Conservation (phyloP, 352 stramenopile species). For the Phytophthora cryptogea region DNA sequence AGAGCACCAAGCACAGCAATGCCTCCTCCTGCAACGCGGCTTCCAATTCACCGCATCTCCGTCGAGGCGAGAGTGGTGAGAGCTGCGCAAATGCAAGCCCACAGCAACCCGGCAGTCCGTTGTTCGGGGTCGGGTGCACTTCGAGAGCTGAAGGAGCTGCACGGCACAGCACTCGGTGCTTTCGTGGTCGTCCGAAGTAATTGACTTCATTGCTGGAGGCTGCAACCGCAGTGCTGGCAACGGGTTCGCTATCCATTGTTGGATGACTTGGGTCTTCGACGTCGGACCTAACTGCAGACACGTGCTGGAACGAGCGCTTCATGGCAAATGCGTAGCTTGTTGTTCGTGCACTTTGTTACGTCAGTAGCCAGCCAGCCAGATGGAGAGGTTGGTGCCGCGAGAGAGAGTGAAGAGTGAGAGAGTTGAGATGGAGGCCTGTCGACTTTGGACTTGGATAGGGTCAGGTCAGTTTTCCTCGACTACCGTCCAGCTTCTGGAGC, state of each 20-base stretch:
- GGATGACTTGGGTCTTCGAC: constrained; percentile 13
- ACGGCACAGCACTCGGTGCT: constrained; percentile 26
- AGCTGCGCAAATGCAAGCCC: constrained; percentile 14
- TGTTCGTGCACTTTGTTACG: constrained; percentile 22
- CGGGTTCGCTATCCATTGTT: constrained; percentile 14
- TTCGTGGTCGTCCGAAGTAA: constrained; percentile 27
- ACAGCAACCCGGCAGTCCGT: neutral
- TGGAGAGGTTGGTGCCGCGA: constrained; percentile 37
- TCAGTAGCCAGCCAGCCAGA: constrained; percentile 34
- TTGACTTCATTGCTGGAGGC: constrained; percentile 16
- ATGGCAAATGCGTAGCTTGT: constrained; percentile 35
- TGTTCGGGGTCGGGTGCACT: constrained; percentile 2
- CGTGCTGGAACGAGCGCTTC: constrained; percentile 55
- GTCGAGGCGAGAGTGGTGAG: constrained; percentile 21
- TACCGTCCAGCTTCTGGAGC: constrained; percentile 21
- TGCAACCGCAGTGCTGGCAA: constrained; percentile 20
- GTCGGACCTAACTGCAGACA: constrained; percentile 24
- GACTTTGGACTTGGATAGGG: constrained; percentile 35
- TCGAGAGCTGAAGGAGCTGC: constrained; percentile 14
- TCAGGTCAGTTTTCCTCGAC: constrained; percentile 36
- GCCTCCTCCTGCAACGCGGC: constrained; percentile 57
- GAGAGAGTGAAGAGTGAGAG: constrained; percentile 44
- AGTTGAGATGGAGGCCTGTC: constrained; percentile 32
- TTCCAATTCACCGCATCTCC: constrained; percentile 36
- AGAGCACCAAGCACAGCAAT: constrained; percentile 61